Base-by-base conservation (phyloP, 1,284 basidiomycete genomes). In the Marasmius fiardii region DNA sequence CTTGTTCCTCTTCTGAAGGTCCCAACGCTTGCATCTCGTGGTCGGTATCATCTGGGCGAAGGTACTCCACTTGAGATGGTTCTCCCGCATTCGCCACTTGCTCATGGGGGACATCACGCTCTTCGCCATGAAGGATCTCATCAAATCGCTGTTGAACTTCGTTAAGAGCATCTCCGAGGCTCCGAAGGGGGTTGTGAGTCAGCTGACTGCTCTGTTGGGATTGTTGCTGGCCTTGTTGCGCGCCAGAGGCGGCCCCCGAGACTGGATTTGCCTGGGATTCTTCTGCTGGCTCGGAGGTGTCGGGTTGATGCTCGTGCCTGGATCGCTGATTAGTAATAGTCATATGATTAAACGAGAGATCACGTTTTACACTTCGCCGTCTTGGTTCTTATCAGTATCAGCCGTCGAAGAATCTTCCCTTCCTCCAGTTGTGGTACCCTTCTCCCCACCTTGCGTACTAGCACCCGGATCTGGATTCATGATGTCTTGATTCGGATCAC, bases 11-110 rank as follows among this genome's bases (percentile, higher is more conserved):
- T 11, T 82, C 83, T 0, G 95, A 90, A 1, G 92, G 86, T 4
- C 95, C 96, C 11, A 98, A 81, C 0, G 95, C 94, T 69, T 98
- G 94, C 81, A 92, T 88, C 52, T 91, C 85, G 48, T 88, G 78
- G 55, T 86, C 85, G 12, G 75, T 75, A 59, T 92, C 86, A 31
- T 86, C 83, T 7, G 90, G 85, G 20, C 81, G 83, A n/a, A 92
- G 75, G 69, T 97, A 95, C 68, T 98, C 93, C 20, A 97, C 77
- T 64, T 88, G 85, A 1, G 80, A 74, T 2, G 79, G 71, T 43
- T 79, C 76, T 14, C 71, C 64, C 16, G 69, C 67, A 43, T 73
- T 68, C 26, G 68, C 73, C 11, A 63, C 51, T 34, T 71, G 65
- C 50, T 72, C 68, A 23, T 60, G 66, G 14, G 65, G 66, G 28